Conservation (phyloP, 257 asterid species). For the Scutellaria baicalensis region DNA sequence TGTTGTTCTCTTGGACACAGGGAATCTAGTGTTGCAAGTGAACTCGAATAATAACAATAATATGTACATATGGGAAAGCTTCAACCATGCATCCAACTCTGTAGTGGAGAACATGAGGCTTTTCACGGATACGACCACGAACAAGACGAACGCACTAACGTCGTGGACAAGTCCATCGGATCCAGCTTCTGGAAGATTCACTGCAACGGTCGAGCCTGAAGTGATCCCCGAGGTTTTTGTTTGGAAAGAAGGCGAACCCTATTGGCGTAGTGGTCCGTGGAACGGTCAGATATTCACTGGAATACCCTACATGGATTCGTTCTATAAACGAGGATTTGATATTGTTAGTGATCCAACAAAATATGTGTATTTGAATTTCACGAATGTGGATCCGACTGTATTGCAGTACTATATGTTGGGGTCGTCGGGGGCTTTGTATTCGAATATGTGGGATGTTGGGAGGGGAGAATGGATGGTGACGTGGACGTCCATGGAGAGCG, state of each 20-base stretch:
- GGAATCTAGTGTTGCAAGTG: conserved; percentile 27
- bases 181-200: conserved; percentile 42
- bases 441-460: conserved; percentile 22
- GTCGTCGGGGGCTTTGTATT: conserved; percentile 7
- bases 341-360: background rate
- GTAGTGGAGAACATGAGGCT: background rate
- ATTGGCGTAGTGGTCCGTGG: conserved; percentile 55
- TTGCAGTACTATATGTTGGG: conserved; percentile 8
- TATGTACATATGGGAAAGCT: conserved; percentile 11
- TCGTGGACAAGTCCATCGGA: conserved; percentile 40
- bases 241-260: conserved; percentile 3
- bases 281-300: conserved; percentile 37
- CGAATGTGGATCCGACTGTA: background rate
- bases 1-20: conserved; percentile 26
- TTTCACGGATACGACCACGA: background rate
- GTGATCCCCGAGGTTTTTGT: background rate
- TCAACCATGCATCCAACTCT: conserved; percentile 2
- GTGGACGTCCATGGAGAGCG: conserved; percentile 8
- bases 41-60: background rate
- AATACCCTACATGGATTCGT: conserved; percentile 7
- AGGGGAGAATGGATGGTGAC: conserved; percentile 16
- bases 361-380: conserved; percentile 7
- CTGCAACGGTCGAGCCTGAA: conserved; percentile 5
- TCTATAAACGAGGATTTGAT: conserved; percentile 13
- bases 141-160: background rate